Percentiles rank a stretch among this genome's conserved stretches.
These are phyloP conservation scores for Citrus maxima DNA, from an alignment of 345 rosid genomes.

Conservation along the genomic window DNA sequence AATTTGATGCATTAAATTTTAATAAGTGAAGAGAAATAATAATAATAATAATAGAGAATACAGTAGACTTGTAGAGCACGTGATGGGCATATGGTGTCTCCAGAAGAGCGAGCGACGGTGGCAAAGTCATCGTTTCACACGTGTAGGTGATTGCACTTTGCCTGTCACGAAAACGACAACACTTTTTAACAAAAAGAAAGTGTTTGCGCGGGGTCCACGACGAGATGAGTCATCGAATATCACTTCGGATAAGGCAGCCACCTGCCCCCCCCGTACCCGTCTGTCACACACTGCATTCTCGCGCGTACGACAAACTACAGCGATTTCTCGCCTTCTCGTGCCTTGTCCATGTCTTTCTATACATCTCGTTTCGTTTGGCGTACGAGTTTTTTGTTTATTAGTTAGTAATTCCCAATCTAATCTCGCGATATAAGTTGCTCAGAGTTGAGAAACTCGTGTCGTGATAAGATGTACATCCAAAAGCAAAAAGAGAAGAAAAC, in stretches of 20 bases:
- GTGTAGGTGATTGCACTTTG: background rate
- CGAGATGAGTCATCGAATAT: constrained; percentile 1
- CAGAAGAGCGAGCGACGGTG: background rate
- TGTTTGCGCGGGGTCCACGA: background rate
- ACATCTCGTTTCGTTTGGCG: background rate
- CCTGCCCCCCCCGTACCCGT: background rate
- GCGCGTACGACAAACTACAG: background rate
- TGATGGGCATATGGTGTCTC: background rate
- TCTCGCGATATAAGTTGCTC: background rate
- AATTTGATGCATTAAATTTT: too few species aligned
- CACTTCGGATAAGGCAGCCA: constrained; percentile 17
- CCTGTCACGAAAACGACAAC: background rate
- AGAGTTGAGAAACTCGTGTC: background rate
- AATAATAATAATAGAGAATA: too few species aligned
- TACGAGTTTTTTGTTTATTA: background rate
- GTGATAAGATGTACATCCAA: background rate
- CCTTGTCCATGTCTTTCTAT: background rate
- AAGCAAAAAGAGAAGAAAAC: background rate
- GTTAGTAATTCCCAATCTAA: background rate
- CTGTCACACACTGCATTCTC: background rate
- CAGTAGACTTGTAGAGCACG: background rate
- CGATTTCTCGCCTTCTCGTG: background rate
- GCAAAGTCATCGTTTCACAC: background rate
- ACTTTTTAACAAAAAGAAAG: background rate
- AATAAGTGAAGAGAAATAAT: too few species aligned